A percentile compares a stretch with the other conserved stretches of the same genome.
Conservation (phyloP, 148 eudicot genomes). For the Simmondsia chinensis region DNA sequence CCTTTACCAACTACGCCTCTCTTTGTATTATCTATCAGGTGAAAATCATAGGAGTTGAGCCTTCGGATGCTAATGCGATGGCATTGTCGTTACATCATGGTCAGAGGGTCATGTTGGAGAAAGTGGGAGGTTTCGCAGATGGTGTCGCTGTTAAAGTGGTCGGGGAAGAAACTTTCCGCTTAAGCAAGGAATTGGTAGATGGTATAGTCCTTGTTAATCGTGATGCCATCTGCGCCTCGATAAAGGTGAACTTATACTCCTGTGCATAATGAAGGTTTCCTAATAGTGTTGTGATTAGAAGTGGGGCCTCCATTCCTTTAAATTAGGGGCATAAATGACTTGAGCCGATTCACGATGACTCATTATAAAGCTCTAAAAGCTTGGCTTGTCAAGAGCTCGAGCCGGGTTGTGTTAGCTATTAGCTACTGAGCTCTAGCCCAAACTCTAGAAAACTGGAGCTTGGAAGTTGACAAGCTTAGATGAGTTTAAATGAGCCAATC, state of each 20-base stretch:
- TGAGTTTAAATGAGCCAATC: no score
- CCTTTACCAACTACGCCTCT: no score
- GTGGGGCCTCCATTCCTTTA: no score
- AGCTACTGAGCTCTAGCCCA: no score
- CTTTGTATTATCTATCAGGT: constrained; percentile 30
- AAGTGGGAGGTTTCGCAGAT: constrained; percentile 98
- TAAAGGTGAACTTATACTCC: constrained; percentile 44
- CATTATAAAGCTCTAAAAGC: no score
- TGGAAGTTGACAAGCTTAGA: no score
- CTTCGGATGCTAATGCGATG: constrained; percentile 95
- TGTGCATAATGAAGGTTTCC: background rate
- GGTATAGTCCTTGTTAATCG: constrained; percentile 95
- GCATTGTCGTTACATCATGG: constrained; percentile 90
- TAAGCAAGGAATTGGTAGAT: constrained; percentile 77
- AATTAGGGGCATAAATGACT: no score
- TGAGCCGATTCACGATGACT: no score
- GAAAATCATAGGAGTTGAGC: constrained; percentile 92
- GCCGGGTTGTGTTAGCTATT: no score
- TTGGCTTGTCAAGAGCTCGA: no score
- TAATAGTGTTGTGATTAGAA: no score
- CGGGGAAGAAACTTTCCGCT: constrained; percentile 84
- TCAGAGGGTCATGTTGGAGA: constrained; percentile 64
- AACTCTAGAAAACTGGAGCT: no score
- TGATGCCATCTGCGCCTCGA: constrained; percentile 99
- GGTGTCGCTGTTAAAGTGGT: constrained; percentile 98